Base-by-base conservation (phyloP, 139 green algal genomes). In the Chlamydomonas schloesseri region DNA sequence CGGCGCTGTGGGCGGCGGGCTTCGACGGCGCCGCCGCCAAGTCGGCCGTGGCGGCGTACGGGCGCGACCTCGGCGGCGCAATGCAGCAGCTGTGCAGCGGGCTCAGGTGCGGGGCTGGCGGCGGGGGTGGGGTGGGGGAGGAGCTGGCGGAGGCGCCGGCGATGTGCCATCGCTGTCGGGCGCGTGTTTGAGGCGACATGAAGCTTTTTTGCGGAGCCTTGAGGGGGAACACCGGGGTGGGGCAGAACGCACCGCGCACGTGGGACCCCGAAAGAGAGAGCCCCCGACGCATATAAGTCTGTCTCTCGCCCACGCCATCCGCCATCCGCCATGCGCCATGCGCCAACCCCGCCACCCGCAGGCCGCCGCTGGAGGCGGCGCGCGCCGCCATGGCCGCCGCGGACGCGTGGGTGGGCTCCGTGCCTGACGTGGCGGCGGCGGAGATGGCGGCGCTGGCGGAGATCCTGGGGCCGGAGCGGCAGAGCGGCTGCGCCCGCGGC, bases 381-480 rank as follows among this genome's bases (percentile, higher is more conserved):
- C 69, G 34, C 10, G 20, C 34, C 36, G 9, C 17, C 34, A 47
- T 74, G 69, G 50, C 69, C 9, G 34, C 69, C 69, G 69, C 34
- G 26, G 36, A 37, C 34, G 14, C 1, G 34, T 74, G 69, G 69
- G 36, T 37, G 36, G 69, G 69, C 34, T 34, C 50, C 2, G 69
- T 74, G 69, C 20, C 20, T 1, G 69, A 74, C 34, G 26, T 74
- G 20, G 20, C 20, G 34, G 69, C 11, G 6, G 20, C 34, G 8
- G 69, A 74, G 69, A 74, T 74, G 69, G 36, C 26, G 36, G 69
- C 69, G 69, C 34, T 74, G 69, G 34, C 69, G 26, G n/a, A 15
- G 17, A 74, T 74, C 34, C 69, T 74, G 69, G 69, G 69, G 69
- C 69, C 69, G 36, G 34, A 53, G 69, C 33, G 69, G 34, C 69